phyloP scores from a whole-genome alignment of 495 filamentous ascomycete species.

The Emericellopsis terricola region DNA sequence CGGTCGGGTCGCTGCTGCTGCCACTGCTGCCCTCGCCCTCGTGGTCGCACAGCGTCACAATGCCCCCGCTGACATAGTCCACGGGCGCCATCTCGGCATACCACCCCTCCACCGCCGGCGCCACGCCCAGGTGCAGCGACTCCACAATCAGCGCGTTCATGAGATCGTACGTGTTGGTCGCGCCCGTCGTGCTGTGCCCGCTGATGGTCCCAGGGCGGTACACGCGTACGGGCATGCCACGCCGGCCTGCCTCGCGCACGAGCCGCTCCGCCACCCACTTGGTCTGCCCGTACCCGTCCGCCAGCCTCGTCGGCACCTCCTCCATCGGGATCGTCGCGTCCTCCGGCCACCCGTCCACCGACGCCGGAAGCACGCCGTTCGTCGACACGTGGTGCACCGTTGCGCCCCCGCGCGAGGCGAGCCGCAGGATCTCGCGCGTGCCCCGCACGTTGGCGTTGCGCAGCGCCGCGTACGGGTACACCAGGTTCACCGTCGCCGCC shows the following conservation, averaged over 20 bases:
- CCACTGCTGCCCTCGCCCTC: not conserved
- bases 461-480: slow-evolving; percentile 47
- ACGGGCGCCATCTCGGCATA: slow-evolving; percentile 56
- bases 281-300: slow-evolving; percentile 46
- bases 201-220: slow-evolving; percentile 47
- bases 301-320: slow-evolving; percentile 38
- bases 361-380: slow-evolving; percentile 46
- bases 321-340: slow-evolving; percentile 35
- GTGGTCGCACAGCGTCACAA: slow-evolving; percentile 39
- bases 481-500: slow-evolving; percentile 47
- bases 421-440: slow-evolving; percentile 43
- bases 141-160: slow-evolving; percentile 48
- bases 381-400: slow-evolving; percentile 56
- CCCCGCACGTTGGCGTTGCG: slow-evolving; percentile 40
- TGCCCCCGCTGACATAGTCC: slow-evolving; percentile 48
- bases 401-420: slow-evolving; percentile 38
- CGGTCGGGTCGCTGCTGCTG: slow-evolving; percentile 28
- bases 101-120: slow-evolving; percentile 46
- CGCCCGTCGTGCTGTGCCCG: slow-evolving; percentile 41
- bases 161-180: slow-evolving; percentile 51
- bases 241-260: slow-evolving; percentile 39
- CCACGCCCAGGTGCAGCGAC: slow-evolving; percentile 41
- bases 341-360: slow-evolving; percentile 40
- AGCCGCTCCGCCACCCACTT: slow-evolving; percentile 54
- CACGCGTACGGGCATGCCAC: slow-evolving; percentile 41